Percentiles rank a stretch among this genome's conserved stretches.
Conservation (phyloP, 148 eudicot genomes). For the Vaccinium corymbosum region DNA sequence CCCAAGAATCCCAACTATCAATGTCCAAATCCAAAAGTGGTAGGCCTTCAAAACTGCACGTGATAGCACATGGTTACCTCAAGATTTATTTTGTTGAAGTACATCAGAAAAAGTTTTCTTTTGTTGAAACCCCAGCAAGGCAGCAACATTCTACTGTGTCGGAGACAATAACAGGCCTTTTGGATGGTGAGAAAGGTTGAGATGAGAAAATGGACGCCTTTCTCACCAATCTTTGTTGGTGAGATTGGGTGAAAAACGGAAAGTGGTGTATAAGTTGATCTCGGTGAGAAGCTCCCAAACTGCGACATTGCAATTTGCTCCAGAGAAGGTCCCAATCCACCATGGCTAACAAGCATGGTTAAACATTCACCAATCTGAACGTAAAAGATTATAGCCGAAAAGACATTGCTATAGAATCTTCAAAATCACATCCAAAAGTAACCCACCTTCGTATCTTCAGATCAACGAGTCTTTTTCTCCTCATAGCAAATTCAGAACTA, state of each 20-base stretch:
- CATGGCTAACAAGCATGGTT: constrained; percentile 16
- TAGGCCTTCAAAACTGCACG: neutral
- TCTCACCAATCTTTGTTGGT: too few species aligned
- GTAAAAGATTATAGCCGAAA: too few species aligned
- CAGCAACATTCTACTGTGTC: too few species aligned
- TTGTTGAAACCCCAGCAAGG: too few species aligned
- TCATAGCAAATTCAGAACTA: neutral
- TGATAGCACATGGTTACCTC: neutral
- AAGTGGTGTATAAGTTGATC: constrained; percentile 67
- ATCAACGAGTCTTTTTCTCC: neutral
- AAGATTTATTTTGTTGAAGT: neutral
- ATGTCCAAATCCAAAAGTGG: too few species aligned
- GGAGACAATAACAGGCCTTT: too few species aligned
- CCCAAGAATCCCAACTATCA: too few species aligned
- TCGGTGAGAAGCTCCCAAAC: constrained; percentile 81
- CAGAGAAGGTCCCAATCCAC: constrained; percentile 90
- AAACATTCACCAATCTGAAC: too few species aligned
- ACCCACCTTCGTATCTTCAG: neutral
- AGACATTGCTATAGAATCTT: too few species aligned
- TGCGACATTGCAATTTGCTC: constrained; percentile 91
- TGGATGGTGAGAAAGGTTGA: too few species aligned
- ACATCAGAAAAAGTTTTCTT: neutral
- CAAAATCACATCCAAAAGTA: neutral
- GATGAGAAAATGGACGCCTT: too few species aligned
- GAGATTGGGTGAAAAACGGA: too few species aligned